Evolutionary conservation across 257 asterid species (phyloP), one percentile per base, ranked within the genome.

Genomic region (Fraxinus quadrangulata): DNA sequence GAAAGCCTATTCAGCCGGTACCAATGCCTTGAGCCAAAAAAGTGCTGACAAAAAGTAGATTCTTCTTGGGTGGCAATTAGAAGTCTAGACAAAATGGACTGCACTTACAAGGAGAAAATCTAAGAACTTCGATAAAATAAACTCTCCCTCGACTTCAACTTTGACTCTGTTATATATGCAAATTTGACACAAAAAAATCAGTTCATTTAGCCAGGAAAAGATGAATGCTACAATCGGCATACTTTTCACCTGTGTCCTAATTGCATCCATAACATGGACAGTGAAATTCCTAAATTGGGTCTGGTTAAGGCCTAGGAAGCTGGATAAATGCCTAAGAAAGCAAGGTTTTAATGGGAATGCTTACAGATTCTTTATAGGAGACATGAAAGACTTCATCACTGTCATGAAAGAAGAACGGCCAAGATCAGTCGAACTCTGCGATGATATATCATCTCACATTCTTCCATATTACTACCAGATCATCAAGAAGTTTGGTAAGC

Each of bases 401-500:
- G 75, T 10, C 37, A 67, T 49, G 78, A 42, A 66, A 26, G 24
- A 17, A 0, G 84, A 80, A 77, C 76, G 16, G 4, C 56, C 28
- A 26, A 72, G 10, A 24, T 72, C 76, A 47, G 67, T 89, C 81
- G 74, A 69, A 4, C 26, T 87, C 13, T 77, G 86, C 0, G 90
- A 82, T 63, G 68, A 81, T 34, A 70, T 85, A 0, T 36, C 82
- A 1, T 72, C 93, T 0, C 88, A 86, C 65, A 78, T 85, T 31
- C 73, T 85, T 5, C 90, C 93, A 17, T 80, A 84, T 66, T 81
- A 79, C 70, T 65, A 59, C 78, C 83, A 77, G 66, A 56, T 21
- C 39, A 28, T 75, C 12, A 23, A 17, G 76, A 78, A 80, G 54
- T 82, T 74, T 37, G 89, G 86, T 81, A 81, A 72, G 81, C 36